Evolutionary conservation across 2,329 filamentous ascomycete genomes (phyloP), one percentile per base, ranked within the genome.

Genomic region (Rhinocladiella mackenziei): DNA sequence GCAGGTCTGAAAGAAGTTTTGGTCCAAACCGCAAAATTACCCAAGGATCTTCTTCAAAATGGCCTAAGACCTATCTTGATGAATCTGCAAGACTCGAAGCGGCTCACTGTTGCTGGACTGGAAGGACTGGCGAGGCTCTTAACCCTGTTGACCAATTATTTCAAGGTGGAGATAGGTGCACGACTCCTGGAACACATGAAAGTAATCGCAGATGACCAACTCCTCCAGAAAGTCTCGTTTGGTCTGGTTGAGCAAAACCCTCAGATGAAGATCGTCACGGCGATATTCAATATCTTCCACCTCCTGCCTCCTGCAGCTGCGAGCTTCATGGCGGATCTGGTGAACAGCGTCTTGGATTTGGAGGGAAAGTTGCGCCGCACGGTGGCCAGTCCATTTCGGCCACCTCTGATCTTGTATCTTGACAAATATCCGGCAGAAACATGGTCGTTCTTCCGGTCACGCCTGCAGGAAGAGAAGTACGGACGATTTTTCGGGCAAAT

Each of bases 151-250:
- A 98, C 91, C 0, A 97, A 92, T 48, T 98, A 98, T 64, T 99
- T 99, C 69, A 99, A 98, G 67, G 89, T 97, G 1, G 92, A 98
- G 62, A 98, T 99, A 41, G 94, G 92, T 5, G 80, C 87, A 15
- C 80, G 92, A 17, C 70, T 99, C n/a, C 74, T 99, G 7, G 91
- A 97, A 53, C 92, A 98, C 58, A 84, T 96, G 66, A 91, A 91
- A 61, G 79, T 83, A 8, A 89, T 98, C 53, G 89, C 91, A 1
- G 89, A 96, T 46, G 78, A 86, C 2, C 76, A 73, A 39, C 77
- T 81, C 10, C 71, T 97, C 55, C 89, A 97, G 62, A 87, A 89
- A 59, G 86, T 92, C 1, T 96, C 91, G 0, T 98, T 98, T 65
- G 89, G 84, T 1, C 83, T 96, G 55, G 87, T 97, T 47, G 94